Evolutionary conservation across 306 rosid species (phyloP).

Genomic region (Astragalus glycyphyllos): DNA sequence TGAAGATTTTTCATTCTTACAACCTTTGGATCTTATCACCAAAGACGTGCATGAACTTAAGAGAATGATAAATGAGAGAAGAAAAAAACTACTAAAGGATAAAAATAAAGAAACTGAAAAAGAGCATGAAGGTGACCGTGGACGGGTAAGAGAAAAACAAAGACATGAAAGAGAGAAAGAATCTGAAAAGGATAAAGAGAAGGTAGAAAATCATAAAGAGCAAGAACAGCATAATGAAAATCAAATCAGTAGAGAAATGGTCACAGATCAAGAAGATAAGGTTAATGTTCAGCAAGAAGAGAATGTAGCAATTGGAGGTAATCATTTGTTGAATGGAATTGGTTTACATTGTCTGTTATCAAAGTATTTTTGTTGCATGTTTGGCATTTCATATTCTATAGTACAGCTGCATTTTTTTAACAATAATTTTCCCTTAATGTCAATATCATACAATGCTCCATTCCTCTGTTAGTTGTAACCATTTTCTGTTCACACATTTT

Average conservation of each 20-base stretch:
- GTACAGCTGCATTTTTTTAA: slow-evolving; percentile 4
- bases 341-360: slow-evolving; percentile 21
- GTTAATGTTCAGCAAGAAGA: slow-evolving; percentile 42
- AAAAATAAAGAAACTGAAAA: slow-evolving; percentile 66
- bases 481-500: neutral
- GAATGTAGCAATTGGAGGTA: slow-evolving; percentile 47
- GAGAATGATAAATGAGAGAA: slow-evolving; percentile 78
- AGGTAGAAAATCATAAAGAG: slow-evolving; percentile 67
- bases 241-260: slow-evolving; percentile 36
- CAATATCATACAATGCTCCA: neutral
- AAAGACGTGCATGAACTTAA: slow-evolving; percentile 83
- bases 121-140: slow-evolving; percentile 73
- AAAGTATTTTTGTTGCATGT: slow-evolving; percentile 36
- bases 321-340: slow-evolving; percentile 24
- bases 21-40: slow-evolving; percentile 94
- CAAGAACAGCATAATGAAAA: slow-evolving; percentile 54
- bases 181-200: slow-evolving; percentile 66
- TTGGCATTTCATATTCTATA: slow-evolving; percentile 25
- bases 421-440: slow-evolving; percentile 9
- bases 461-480: slow-evolving; percentile 23
- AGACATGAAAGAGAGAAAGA: slow-evolving; percentile 70
- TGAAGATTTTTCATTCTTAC: slow-evolving; percentile 92
- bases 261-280: slow-evolving; percentile 43
- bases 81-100: slow-evolving; percentile 66
- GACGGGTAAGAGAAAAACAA: slow-evolving; percentile 73